Conservation (phyloP, 192 early-diverging fungal genomes). For the Podila clonocystis region DNA sequence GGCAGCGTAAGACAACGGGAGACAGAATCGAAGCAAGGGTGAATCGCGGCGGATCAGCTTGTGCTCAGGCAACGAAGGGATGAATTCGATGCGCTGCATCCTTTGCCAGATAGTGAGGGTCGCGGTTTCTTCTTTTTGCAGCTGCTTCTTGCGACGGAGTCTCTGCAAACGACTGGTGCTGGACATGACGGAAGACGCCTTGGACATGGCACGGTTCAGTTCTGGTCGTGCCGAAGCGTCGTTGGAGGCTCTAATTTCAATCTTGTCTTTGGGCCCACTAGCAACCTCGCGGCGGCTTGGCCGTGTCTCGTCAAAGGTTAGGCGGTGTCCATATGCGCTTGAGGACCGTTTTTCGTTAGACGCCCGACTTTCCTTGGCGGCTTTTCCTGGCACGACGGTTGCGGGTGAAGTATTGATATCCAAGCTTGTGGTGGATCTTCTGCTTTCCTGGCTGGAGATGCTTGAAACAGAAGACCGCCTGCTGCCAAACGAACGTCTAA, state of each 20-base stretch:
- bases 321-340: background rate
- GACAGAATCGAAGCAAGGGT: slow-evolving; percentile 60
- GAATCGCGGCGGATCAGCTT: slow-evolving; percentile 55
- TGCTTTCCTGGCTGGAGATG: slow-evolving; percentile 6
- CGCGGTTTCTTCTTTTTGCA: background rate
- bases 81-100: slow-evolving; percentile 31
- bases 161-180: slow-evolving; percentile 5
- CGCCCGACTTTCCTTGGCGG: background rate
- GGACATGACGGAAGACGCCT: background rate
- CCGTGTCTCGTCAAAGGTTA: slow-evolving; percentile 29
- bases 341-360: background rate
- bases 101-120: slow-evolving; percentile 18
- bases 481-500: background rate
- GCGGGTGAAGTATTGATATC: slow-evolving; percentile 5
- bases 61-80: slow-evolving; percentile 55
- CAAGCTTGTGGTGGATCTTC: slow-evolving; percentile 7
- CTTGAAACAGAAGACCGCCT: slow-evolving; percentile 20
- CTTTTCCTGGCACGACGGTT: background rate
- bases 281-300: no score
- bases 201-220: no score
- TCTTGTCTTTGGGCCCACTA: no score
- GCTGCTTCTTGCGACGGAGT: background rate
- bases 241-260: no score
- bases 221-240: no score
- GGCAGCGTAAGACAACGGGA: slow-evolving; percentile 79